These are phyloP conservation scores for Zoysia japonica DNA, from an alignment of 176 grass and related monocot genomes.

Conservation along the genomic window DNA sequence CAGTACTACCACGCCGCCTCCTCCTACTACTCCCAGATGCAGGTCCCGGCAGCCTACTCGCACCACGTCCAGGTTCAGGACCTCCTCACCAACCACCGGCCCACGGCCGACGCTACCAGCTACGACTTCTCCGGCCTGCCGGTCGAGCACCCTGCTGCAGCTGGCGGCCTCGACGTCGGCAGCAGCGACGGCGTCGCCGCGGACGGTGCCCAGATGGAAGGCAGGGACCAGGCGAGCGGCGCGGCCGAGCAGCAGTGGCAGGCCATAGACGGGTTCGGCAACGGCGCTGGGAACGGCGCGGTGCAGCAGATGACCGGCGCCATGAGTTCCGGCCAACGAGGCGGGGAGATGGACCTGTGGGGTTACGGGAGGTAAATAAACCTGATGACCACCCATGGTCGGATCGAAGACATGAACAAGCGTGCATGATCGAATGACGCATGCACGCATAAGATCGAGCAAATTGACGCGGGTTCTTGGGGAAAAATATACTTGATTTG, in stretches of 20 bases:
- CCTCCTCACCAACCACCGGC: slow-evolving; percentile 88
- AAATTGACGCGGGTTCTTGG: too few species aligned
- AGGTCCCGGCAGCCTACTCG: slow-evolving; percentile 44
- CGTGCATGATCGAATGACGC: too few species aligned
- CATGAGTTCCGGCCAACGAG: slow-evolving; percentile 60
- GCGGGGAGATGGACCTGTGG: slow-evolving; percentile 91
- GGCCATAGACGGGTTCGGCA: slow-evolving; percentile 61
- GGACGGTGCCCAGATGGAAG: slow-evolving; percentile 32
- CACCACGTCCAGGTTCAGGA: slow-evolving; percentile 92
- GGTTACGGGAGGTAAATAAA: slow-evolving; percentile 69
- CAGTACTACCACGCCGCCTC: slow-evolving; percentile 51
- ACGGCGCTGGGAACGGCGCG: slow-evolving; percentile 25
- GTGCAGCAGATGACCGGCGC: slow-evolving; percentile 64
- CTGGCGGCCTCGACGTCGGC: slow-evolving; percentile 45
- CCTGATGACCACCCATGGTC: too few species aligned
- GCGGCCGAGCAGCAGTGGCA: slow-evolving; percentile 61
- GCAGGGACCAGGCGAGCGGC: slow-evolving; percentile 43
- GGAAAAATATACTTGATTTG: slow-evolving; percentile 9
- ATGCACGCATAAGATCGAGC: too few species aligned
- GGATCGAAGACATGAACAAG: slow-evolving; percentile 10
- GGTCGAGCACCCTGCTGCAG: slow-evolving; percentile 31
- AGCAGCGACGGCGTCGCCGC: slow-evolving; percentile 38
- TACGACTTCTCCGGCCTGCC: slow-evolving; percentile 83
- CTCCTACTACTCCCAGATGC: slow-evolving; percentile 74
- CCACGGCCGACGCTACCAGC: slow-evolving; percentile 30